These are phyloP conservation scores for Graphilbum ipis-grandicollis DNA, from an alignment of 2,329 filamentous ascomycete species.

Conservation along the genomic window DNA sequence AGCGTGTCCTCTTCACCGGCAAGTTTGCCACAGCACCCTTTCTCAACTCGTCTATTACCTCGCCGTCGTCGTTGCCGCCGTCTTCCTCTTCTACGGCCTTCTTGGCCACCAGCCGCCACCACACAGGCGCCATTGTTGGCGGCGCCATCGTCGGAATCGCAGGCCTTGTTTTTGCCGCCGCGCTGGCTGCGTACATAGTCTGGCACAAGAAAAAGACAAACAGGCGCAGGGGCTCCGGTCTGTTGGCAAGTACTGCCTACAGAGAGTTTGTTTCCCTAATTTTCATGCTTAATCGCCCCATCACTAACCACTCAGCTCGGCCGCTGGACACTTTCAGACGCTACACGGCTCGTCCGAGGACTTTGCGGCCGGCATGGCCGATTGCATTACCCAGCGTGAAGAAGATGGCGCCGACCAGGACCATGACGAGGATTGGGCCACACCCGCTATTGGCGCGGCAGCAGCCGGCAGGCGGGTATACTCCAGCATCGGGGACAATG, in stretches of 20 bases:
- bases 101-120: conserved; percentile 8
- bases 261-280: no score
- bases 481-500: background rate
- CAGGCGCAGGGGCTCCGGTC: conserved; percentile 23
- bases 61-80: conserved; percentile 6
- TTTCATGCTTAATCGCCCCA: no score
- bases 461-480: no score
- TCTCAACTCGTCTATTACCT: conserved; percentile 2
- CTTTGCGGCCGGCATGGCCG: conserved; percentile 8
- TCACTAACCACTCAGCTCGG: conserved; percentile 7
- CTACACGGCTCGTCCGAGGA: conserved; percentile 18
- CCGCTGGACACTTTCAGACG: conserved; percentile 19
- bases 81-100: conserved; percentile 2
- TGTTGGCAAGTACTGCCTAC: no score
- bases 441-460: no score
- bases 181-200: conserved; percentile 22
- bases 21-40: conserved; percentile 4
- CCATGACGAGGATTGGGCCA: no score
- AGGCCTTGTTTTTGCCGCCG: conserved; percentile 23
- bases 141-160: conserved; percentile 34
- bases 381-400: background rate
- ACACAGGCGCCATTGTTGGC: conserved; percentile 35
- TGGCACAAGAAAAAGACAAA: conserved; percentile 24
- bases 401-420: no score
- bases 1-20: conserved; percentile 23